phyloP scores from a whole-genome alignment of 1,139 yeast genomes.

The Debaryomycetaceae sp. region DNA sequence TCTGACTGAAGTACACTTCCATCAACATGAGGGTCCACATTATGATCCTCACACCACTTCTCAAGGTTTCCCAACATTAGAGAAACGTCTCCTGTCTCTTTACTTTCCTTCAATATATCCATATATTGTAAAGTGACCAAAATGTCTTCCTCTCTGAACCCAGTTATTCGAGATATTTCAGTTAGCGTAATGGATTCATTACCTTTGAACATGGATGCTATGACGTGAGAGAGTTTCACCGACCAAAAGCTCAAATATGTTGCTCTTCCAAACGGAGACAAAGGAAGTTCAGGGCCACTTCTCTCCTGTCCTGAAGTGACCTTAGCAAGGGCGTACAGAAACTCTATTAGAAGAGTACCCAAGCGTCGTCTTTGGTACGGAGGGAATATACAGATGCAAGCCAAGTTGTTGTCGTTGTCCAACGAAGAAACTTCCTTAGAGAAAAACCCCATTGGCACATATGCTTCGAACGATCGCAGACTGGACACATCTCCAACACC shows the following conservation, averaged over 20 bases:
- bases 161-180: constrained; percentile 56
- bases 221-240: constrained; percentile 25
- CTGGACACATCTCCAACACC: constrained; percentile 32
- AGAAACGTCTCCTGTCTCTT: constrained; percentile 9
- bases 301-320: constrained; percentile 42
- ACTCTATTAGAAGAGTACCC: constrained; percentile 78
- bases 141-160: constrained; percentile 70
- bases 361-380: constrained; percentile 79
- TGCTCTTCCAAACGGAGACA: constrained; percentile 74
- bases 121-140: constrained; percentile 60
- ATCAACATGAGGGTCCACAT: constrained; percentile 22
- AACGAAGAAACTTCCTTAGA: constrained; percentile 84
- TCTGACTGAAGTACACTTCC: constrained; percentile 24
- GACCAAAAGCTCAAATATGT: constrained; percentile 83
- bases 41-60: constrained; percentile 27
- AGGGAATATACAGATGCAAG: constrained; percentile 88
- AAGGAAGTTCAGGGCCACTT: constrained; percentile 92
- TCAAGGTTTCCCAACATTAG: constrained; percentile 21
- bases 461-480: background rate
- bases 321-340: constrained; percentile 71
- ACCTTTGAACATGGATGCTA: constrained; percentile 10
- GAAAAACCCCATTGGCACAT: constrained; percentile 78
- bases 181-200: constrained; percentile 39
- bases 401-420: constrained; percentile 76
- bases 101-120: constrained; percentile 38